Percentiles rank a stretch among this genome's conserved stretches.
These are phyloP conservation scores for Aspergillus nidulans DNA, from an alignment of 495 filamentous ascomycete genomes.

Conservation along the genomic window DNA sequence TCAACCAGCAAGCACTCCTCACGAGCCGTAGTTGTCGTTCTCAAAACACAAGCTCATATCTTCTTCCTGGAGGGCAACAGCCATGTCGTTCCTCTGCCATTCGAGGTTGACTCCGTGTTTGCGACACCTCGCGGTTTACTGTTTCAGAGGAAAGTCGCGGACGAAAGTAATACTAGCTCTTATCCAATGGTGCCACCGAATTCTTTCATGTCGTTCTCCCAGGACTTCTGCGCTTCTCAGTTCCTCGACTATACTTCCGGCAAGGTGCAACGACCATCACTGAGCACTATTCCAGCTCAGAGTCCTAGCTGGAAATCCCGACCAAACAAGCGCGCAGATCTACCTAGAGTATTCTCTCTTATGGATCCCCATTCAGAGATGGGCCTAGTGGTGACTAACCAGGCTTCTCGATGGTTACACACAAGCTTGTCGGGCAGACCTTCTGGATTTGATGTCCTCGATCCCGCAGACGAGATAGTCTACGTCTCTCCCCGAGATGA, in stretches of 20 bases:
- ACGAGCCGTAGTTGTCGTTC: constrained; percentile 80
- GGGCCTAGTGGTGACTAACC: constrained; percentile 68
- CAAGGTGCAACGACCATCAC: constrained; percentile 34
- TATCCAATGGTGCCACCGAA: constrained; percentile 58
- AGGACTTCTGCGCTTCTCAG: constrained; percentile 40
- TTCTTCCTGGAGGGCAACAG: constrained; percentile 85
- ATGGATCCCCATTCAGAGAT: constrained; percentile 85
- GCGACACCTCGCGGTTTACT: constrained; percentile 77
- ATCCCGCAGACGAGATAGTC: constrained; percentile 71
- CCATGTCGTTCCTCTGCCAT: constrained; percentile 89
- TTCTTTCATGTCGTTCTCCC: constrained; percentile 66
- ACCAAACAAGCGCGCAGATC: constrained; percentile 46
- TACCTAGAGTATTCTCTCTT: constrained; percentile 78
- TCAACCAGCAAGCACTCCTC: constrained; percentile 26
- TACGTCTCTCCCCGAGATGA: constrained; percentile 65
- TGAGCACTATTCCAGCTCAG: constrained; percentile 24
- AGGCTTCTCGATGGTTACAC: constrained; percentile 32
- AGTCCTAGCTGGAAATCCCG: constrained; percentile 24
- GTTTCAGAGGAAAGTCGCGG: constrained; percentile 67
- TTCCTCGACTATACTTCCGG: constrained; percentile 40
- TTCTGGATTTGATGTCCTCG: constrained; percentile 49
- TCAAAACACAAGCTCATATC: constrained; percentile 90
- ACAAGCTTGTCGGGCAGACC: constrained; percentile 27
- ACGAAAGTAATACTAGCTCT: constrained; percentile 21
- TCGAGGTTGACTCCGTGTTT: constrained; percentile 85